These are phyloP conservation scores for Narthecium ossifragum DNA, from an alignment of 106 monocot genomes.

Conservation along the genomic window DNA sequence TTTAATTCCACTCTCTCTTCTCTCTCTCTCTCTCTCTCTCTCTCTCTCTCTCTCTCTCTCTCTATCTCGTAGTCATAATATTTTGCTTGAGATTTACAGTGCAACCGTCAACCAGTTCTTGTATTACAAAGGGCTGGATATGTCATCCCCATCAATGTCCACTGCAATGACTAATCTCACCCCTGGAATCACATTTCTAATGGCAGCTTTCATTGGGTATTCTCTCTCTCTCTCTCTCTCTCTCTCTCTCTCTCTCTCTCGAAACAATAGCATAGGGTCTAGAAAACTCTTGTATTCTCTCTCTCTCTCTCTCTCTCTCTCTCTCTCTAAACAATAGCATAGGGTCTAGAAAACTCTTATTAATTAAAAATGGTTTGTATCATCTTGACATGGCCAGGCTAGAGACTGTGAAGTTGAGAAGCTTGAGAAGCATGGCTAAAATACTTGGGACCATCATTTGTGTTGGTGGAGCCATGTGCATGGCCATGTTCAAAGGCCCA, in stretches of 20 bases:
- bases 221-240: neutral
- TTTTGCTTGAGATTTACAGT: no score
- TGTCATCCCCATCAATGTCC: slow-evolving; percentile 3
- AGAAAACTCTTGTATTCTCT: no score
- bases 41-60: neutral
- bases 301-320: slow-evolving; percentile 6
- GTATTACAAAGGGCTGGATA: slow-evolving; percentile 3
- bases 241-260: slow-evolving; percentile 1
- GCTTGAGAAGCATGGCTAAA: slow-evolving; percentile 12
- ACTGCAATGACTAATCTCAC: neutral
- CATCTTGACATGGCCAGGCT: neutral
- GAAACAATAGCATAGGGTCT: no score
- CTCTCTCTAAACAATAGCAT: neutral
- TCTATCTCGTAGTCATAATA: no score
- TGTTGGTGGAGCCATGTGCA: slow-evolving; percentile 7
- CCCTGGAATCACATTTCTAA: slow-evolving; percentile 7
- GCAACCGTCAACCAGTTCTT: slow-evolving; percentile 1
- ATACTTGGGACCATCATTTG: slow-evolving; percentile 14
- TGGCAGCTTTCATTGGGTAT: slow-evolving; percentile 4
- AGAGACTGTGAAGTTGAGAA: slow-evolving; percentile 3
- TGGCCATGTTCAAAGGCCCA: slow-evolving; percentile 10
- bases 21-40: neutral
- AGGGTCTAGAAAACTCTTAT: neutral
- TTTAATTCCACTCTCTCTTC: neutral
- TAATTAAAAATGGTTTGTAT: neutral